Conservation (phyloP, 2,329 filamentous ascomycete species). For the Albophoma yamanashiensis region DNA sequence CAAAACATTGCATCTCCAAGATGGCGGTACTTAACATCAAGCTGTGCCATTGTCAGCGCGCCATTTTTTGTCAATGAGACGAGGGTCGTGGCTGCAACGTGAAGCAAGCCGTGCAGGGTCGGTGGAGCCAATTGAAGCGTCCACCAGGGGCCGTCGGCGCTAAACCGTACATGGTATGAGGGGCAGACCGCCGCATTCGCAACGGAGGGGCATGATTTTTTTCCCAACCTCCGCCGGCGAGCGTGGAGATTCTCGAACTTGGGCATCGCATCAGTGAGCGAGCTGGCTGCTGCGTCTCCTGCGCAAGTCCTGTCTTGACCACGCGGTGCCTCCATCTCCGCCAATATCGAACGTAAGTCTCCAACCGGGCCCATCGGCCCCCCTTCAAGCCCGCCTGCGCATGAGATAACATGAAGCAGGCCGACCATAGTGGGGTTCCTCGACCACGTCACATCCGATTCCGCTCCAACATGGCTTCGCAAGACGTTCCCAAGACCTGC, state of each 20-base stretch:
- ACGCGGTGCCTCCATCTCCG: neutral
- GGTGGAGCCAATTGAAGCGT: neutral
- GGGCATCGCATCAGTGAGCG: neutral
- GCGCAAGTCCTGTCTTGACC: neutral
- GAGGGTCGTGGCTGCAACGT: neutral
- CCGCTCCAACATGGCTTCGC: slow-evolving; percentile 14
- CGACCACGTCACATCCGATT: neutral
- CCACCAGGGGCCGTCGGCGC: slow-evolving; percentile 3
- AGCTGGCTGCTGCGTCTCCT: neutral
- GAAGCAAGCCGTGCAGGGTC: neutral
- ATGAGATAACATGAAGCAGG: neutral
- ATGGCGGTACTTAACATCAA: too few species aligned
- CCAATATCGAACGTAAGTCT: neutral
- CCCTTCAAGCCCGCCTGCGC: neutral
- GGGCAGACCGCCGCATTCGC: slow-evolving; percentile 11
- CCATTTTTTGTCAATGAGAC: neutral
- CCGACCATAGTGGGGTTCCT: neutral
- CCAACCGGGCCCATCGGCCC: neutral
- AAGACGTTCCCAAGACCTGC: slow-evolving; percentile 56
- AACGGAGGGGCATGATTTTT: slow-evolving; percentile 11
- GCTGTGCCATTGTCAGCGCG: too few species aligned
- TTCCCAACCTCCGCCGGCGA: slow-evolving; percentile 4
- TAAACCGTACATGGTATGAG: slow-evolving; percentile 20
- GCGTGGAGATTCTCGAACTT: neutral
- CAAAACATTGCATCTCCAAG: too few species aligned